A percentile compares a stretch with the other conserved stretches of the same genome.
These are phyloP conservation scores for Fusarium cicatricum DNA, from an alignment of 2,329 filamentous ascomycete species.

Conservation along the genomic window DNA sequence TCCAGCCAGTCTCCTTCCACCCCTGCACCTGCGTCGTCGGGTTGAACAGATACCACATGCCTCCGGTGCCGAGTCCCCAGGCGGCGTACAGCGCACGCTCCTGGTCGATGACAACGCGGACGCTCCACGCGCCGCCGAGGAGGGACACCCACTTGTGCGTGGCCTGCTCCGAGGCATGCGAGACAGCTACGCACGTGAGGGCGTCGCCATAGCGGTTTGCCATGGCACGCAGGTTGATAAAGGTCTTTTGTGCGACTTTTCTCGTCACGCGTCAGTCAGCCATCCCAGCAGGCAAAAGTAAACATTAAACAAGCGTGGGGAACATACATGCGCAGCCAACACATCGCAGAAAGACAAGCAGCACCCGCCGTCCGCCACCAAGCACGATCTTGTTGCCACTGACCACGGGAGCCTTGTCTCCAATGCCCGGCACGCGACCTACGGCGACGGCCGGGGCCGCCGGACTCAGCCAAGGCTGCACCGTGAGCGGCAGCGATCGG, in stretches of 20 bases:
- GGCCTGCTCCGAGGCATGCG: conserved; percentile 64
- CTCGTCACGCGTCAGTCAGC: background rate
- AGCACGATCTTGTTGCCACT: conserved; percentile 54
- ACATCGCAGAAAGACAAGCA: conserved; percentile 63
- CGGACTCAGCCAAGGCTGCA: conserved; percentile 62
- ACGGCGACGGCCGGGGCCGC: conserved; percentile 59
- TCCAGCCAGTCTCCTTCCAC: conserved; percentile 64
- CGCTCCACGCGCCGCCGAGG: conserved; percentile 64
- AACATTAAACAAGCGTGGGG: conserved; percentile 2
- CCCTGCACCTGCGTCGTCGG: conserved; percentile 60
- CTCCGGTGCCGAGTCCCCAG: conserved; percentile 64
- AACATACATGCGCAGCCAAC: conserved; percentile 64
- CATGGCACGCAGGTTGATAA: conserved; percentile 63
- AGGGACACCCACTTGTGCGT: conserved; percentile 66
- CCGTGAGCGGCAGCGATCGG: conserved; percentile 59
- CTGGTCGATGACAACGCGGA: conserved; percentile 64
- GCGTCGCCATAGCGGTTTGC: conserved; percentile 59
- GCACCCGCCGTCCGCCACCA: conserved; percentile 53
- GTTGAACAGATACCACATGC: conserved; percentile 62
- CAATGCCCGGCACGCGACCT: conserved; percentile 55
- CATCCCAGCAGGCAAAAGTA: conserved; percentile 1
- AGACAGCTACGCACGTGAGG: conserved; percentile 65
- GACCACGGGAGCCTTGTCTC: conserved; percentile 59
- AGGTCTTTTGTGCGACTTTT: conserved; percentile 64
- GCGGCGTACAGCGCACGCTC: conserved; percentile 64